Base-by-base conservation (phyloP, 2,329 filamentous ascomycete species). In the Pestalotiopsis fici region DNA sequence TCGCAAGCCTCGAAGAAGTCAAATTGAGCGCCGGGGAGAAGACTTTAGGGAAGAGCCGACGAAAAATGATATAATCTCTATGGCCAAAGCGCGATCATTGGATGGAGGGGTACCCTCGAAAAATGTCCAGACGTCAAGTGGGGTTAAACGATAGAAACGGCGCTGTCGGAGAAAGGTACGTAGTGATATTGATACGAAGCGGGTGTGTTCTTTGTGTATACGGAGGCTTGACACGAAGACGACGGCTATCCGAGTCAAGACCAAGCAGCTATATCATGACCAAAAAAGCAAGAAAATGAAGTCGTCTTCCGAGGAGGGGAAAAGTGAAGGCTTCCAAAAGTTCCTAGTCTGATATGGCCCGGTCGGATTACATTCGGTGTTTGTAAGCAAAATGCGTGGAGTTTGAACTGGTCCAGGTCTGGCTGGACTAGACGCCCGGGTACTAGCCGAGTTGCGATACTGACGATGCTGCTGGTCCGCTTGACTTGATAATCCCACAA, bases 121-220 rank as follows among this genome's bases (percentile, higher is more conserved):
- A 64, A 50, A 55, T 54, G 50, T 64, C 61, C n/a, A 39, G 21
- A 56, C 23, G 39, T 64, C 61, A 64, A 64, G 61, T 64, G 61
- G 61, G 61, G 61, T 54, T 25, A 35, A 35, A 1, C 3, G 2
- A 27, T 25, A 15, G 18, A 25, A 15, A 39, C 28, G 43, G 47
- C 61, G 61, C 61, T 43, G 43, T 50, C 43, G 43, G 43, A 50
- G 43, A 35, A 35, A 35, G 31, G 31, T 35, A 35, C n/a, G n/a
- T 50, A n/a, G 43, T 50, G n/a, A 9, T 11, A 35, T 6, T 35
- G 31, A 35, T 6, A 11, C 43, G n/a, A 43, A 43, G 39, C 18
- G 21, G 43, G n/a, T 9, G 21, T 9, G 15, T 50, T 11, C 6
- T 50, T 50, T 50, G 43, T 12, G n/a, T 50, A n/a, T 50, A 18